phyloP scores from a whole-genome alignment of 768 basidiomycete genomes.

The Lentinus tigrinus region DNA sequence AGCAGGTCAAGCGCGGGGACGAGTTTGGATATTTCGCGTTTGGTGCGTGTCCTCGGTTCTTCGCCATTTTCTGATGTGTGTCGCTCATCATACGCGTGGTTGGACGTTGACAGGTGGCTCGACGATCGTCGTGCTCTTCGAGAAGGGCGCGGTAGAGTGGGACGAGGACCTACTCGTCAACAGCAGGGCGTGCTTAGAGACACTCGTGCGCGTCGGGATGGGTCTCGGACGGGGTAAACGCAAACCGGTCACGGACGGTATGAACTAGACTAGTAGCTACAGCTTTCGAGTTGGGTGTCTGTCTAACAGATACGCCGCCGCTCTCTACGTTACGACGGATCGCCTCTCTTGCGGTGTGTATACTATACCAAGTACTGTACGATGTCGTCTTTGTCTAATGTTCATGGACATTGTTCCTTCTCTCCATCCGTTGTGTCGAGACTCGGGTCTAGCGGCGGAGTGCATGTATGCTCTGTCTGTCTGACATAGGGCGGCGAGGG shows the following conservation, averaged over 20 bases:
- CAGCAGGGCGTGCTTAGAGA: conserved; percentile 84
- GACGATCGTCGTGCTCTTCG: conserved; percentile 88
- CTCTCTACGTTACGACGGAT: neutral
- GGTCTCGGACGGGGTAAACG: conserved; percentile 57
- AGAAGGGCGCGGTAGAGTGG: conserved; percentile 82
- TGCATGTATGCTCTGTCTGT: too few species aligned
- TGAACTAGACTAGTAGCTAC: too few species aligned
- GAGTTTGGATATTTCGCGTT: conserved; percentile 97
- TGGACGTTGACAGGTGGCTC: conserved; percentile 65
- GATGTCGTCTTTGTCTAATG: too few species aligned
- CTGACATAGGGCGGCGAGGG: too few species aligned
- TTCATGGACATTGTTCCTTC: too few species aligned
- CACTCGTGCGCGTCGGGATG: conserved; percentile 85
- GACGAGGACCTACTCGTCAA: conserved; percentile 89
- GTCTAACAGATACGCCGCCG: neutral
- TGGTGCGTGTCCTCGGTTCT: conserved; percentile 48
- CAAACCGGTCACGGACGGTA: conserved; percentile 11
- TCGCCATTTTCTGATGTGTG: too few species aligned
- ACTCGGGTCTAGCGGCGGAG: too few species aligned
- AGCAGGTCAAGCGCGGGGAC: conserved; percentile 76
- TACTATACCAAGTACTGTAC: conserved; percentile 6
- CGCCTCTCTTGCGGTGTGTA: neutral
- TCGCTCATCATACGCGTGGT: neutral
- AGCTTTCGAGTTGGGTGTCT: too few species aligned
- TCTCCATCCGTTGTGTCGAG: too few species aligned